Conservation (phyloP, 805 yeast species). For the Monosporozyma yasuniensis region DNA sequence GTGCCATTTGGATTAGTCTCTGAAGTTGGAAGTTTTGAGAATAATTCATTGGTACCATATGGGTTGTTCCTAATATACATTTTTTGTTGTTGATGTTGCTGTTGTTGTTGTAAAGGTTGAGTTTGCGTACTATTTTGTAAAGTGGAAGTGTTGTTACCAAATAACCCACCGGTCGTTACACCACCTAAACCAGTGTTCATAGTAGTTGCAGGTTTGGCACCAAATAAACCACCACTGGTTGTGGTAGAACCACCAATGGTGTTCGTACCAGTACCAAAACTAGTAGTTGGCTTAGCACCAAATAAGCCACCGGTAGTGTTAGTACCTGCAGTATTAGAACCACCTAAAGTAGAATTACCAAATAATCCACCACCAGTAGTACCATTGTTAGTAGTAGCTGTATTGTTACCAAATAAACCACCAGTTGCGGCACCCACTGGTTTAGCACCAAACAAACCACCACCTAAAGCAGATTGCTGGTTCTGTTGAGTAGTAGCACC, state of each 20-base stretch:
- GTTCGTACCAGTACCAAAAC: constrained; percentile 29
- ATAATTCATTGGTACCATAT: constrained; percentile 71
- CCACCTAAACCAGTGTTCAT: constrained; percentile 1
- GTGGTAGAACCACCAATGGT: constrained; percentile 23
- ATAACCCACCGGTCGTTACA: constrained; percentile 22
- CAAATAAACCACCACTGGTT: constrained; percentile 34
- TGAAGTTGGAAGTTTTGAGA: constrained; percentile 32
- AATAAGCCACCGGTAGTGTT: constrained; percentile 5
- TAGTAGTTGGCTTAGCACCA: constrained; percentile 9
- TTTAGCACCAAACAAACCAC: not conserved
- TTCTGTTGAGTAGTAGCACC: constrained; percentile 6
- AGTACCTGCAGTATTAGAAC: constrained; percentile 9
- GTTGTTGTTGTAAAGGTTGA: constrained; percentile 4
- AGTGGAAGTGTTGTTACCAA: constrained; percentile 16
- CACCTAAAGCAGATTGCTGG: not conserved
- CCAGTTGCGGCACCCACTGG: constrained; percentile 5
- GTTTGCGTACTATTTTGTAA: constrained; percentile 4
- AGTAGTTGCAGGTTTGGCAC: constrained; percentile 12
- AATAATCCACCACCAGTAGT: not conserved
- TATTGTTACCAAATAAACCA: constrained; percentile 24
- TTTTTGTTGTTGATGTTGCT: constrained; percentile 20
- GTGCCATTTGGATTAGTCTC: constrained; percentile 18
- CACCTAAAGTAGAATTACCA: constrained; percentile 18
- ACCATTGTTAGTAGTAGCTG: constrained; percentile 1
- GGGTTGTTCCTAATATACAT: constrained; percentile 41